Percentiles rank a stretch among this genome's conserved stretches.
phyloP scores from a whole-genome alignment of 1,139 yeast species.

The Pichia inconspicua region DNA sequence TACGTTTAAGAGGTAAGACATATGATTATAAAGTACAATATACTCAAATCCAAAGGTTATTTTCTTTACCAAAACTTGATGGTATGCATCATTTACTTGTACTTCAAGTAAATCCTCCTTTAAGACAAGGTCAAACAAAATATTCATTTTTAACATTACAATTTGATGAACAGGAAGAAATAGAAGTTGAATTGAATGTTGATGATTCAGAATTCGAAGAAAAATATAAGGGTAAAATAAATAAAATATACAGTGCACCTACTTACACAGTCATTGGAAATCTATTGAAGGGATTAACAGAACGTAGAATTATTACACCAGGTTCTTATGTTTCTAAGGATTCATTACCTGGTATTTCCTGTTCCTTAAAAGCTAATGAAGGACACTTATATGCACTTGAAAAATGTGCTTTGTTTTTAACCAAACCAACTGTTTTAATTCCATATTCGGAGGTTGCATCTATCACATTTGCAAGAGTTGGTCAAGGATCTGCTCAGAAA shows the following conservation, averaged over 20 bases:
- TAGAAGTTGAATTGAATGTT: constrained; percentile 81
- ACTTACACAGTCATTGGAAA: constrained; percentile 86
- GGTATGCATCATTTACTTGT: constrained; percentile 83
- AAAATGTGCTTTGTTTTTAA: constrained; percentile 80
- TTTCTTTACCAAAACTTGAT: constrained; percentile 89
- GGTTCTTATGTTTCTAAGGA: constrained; percentile 72
- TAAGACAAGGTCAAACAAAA: constrained; percentile 91
- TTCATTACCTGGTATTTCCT: constrained; percentile 77
- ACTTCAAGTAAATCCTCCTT: constrained; percentile 90
- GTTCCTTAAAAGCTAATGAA: constrained; percentile 92
- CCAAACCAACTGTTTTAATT: constrained; percentile 89
- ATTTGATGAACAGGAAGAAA: constrained; percentile 81
- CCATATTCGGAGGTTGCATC: constrained; percentile 75
- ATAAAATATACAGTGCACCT: constrained; percentile 70
- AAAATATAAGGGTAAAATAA: constrained; percentile 70
- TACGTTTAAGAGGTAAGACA: constrained; percentile 93
- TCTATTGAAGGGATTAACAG: constrained; percentile 84
- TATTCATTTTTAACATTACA: constrained; percentile 90
- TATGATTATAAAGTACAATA: constrained; percentile 95
- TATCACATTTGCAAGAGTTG: constrained; percentile 83
- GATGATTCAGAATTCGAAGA: constrained; percentile 73
- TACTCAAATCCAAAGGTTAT: constrained; percentile 81
- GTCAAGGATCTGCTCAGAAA: constrained; percentile 71
- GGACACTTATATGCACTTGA: constrained; percentile 90
- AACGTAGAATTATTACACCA: constrained; percentile 76